Evolutionary conservation across 2,329 filamentous ascomycete species (phyloP), one percentile per base, ranked within the genome.

Genomic region (Hypoxylon sp.): DNA sequence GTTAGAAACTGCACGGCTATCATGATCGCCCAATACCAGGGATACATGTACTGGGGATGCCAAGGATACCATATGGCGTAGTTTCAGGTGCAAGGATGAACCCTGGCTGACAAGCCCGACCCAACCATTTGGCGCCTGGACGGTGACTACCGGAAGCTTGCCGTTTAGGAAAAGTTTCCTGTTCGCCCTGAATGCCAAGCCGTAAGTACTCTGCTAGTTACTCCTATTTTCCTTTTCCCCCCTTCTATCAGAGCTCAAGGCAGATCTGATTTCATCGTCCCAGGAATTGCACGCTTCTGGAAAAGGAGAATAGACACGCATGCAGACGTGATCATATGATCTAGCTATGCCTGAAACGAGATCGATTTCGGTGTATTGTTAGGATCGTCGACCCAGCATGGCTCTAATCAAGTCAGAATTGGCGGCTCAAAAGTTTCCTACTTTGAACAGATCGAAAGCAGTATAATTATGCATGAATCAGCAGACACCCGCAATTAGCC

Each of bases 301-400:
- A 62, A 63, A 38, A 61, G 53, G 33, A 44, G 26, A 65, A 67
- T 54, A 40, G 57, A 61, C 69, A 45, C 62, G 69, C 69, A 71
- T 71, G 67, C 67, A 69, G 64, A 51, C 36, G 24, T 51, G 67
- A 68, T 71, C 69, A 71, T 71, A 69, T 71, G 67, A 71, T 71
- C 67, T 62, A 46, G 26, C 12, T 36, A 45, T 36, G 32, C 57
- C 56, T 55, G 44, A 48, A 70, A 60, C 48, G 50, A 54, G 55
- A 64, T 66, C 59, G 53, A 62, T 61, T 53, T 49, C 45, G 33
- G 40, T 45, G 49, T 56, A 51, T 65, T 58, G 64, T 61, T 55
- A 56, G 42, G 57, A 64, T 65, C 63, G 49, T 49, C 65, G 33
- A 60, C 45, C 33, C 52, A 61, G 57, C 52, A 49, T 57, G 32